Base-by-base conservation (phyloP, 1,284 basidiomycete species). In the Neonothopanus nambi region DNA sequence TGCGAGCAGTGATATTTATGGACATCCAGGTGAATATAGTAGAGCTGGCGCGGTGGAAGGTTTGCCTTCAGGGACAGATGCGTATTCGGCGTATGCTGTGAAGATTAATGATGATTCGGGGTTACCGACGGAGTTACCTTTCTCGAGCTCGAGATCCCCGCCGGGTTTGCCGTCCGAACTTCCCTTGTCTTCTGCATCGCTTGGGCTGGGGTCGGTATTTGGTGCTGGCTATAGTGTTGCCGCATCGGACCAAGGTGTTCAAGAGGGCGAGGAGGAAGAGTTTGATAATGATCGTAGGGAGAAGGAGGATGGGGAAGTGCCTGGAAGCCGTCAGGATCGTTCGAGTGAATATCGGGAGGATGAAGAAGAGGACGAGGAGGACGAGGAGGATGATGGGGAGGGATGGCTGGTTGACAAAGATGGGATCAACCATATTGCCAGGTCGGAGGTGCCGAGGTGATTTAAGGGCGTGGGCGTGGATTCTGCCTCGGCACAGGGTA, bases 351-450 rank as follows among this genome's bases (percentile, higher is more conserved):
- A 55, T 18, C 46, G n/a, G n/a, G n/a, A 59, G 33, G 56, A 47
- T 24, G 57, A 58, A 46, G 24, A 53, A 24, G 52, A 54, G 17
- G 59, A 65, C 20, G 57, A 59, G 5, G 61, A 60, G 26, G 54
- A 56, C 33, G 59, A 60, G 18, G 59, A 61, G 12, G 65, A 67
- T 35, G 61, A 64, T 18, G 63, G 64, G 44, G 67, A 56, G 20
- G 71, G 70, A 38, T 65, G 66, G 59, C 51, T 74, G 43, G 67
- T 74, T 43, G 71, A 73, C 55, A 63, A 71, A 53, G 70, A 71
- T 20, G 65, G 67, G 23, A 73, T 73, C 53, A 67, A 67, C 46
- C 69, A 65, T 43, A 70, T 73, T 55, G 72, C 70, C 39, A 64
- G 71, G 47, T 66, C 68, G 58, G 73, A 74, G 61, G 69, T 74